Evolutionary conservation across 345 rosid genomes (phyloP), one percentile per base, ranked within the genome.

Genomic region (Camelina neglecta): DNA sequence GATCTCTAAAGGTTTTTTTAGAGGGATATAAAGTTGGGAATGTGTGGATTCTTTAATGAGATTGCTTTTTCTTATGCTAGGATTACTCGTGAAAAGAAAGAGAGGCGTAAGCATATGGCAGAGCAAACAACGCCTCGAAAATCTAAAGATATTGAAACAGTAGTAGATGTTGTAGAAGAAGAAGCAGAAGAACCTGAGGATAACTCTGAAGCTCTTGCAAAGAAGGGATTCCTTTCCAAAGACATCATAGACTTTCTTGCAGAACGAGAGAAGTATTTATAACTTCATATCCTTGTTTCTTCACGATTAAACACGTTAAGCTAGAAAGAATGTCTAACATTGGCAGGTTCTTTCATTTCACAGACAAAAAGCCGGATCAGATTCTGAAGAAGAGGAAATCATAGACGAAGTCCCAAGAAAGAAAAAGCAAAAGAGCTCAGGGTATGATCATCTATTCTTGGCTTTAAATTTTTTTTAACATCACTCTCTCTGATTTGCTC

Each of bases 161-260:
- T 58, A 1, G 71, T 70, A 77, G 87, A 80, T 68, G 8, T 33
- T 7, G 51, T 59, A 11, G 80, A 47, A 77, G 64, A 75, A 12
- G 93, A 47, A 75, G 93, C 85, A 69, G 21, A 64, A 77, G 65
- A 76, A 6, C 38, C 78, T 9, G 85, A 80, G 35, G 62, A 80
- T 23, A 74, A 82, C 60, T 73, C 82, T 33, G 86, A 79, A 49
- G 21, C 84, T 62, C 72, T 59, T n/a, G 81, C 50, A 26, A 59
- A 67, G 13, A 84, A 59, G 45, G 98, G 90, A 42, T 88, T 94
- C 90, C 98, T 94, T 79, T 93, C 97, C 1, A 79, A 75, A 54
- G 80, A 90, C 74, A 85, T 92, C 26, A 92, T 95, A 33, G 81
- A 89, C 62, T 74, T 90, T 79, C 97, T 94, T 41, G 93, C 96